phyloP scores from a whole-genome alignment of 2,329 filamentous ascomycete genomes.

The Nigrograna mackinnonii region DNA sequence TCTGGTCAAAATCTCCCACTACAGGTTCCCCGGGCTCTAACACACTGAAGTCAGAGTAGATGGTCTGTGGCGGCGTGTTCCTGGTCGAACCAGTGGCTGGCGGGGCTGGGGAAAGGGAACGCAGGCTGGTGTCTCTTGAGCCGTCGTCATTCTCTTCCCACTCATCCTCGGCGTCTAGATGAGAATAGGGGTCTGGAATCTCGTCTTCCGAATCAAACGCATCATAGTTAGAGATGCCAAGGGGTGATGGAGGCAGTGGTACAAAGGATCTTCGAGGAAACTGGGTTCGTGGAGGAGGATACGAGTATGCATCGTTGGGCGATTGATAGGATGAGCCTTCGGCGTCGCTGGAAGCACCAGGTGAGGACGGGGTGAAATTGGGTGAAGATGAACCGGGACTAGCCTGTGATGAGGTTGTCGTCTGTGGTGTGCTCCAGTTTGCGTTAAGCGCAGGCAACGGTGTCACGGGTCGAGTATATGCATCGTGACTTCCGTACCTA shows the following conservation, averaged over 20 bases:
- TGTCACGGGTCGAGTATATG: conserved; percentile 29
- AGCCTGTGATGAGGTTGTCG: too few species aligned
- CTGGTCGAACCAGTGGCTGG: conserved; percentile 6
- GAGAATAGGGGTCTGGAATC: conserved; percentile 27
- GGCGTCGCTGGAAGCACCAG: neutral
- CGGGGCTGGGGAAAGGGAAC: conserved; percentile 4
- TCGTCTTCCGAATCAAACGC: conserved; percentile 44
- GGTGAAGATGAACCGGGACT: neutral
- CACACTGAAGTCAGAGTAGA: conserved; percentile 22
- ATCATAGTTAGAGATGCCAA: conserved; percentile 49
- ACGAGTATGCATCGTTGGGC: conserved; percentile 38
- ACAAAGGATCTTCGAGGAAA: conserved; percentile 27
- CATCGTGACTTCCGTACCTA: too few species aligned
- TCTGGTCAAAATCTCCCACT: conserved; percentile 26
- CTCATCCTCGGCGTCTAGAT: conserved; percentile 32
- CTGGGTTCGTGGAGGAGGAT: conserved; percentile 21
- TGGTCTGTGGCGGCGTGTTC: conserved; percentile 11
- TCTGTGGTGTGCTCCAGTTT: too few species aligned
- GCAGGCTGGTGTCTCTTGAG: conserved; percentile 5
- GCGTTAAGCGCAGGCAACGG: too few species aligned
- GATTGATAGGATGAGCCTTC: conserved; percentile 18
- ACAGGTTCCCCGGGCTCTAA: conserved; percentile 24
- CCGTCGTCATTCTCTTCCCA: conserved; percentile 6
- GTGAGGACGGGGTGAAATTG: neutral
- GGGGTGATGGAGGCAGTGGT: conserved; percentile 40